Conservation (phyloP, 176 grass and related monocot species). For the Triticum aestivum region DNA sequence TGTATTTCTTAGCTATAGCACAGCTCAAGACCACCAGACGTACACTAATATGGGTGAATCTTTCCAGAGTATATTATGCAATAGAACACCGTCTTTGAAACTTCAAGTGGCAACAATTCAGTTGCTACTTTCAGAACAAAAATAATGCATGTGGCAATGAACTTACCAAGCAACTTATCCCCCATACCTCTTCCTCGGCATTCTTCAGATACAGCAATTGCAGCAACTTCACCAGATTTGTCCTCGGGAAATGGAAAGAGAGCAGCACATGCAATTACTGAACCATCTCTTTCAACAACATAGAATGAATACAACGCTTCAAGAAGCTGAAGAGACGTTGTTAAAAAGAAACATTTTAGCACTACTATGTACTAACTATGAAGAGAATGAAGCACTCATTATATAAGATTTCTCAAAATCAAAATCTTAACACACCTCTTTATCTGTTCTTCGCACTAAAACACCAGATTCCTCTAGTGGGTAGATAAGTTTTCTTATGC, state of each 20-base stretch:
- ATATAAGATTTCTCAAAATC: neutral
- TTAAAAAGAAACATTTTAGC: constrained; percentile 20
- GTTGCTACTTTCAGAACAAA: neutral
- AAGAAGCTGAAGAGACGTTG: constrained; percentile 61
- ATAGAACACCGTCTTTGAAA: neutral
- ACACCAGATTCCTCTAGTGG: constrained; percentile 84
- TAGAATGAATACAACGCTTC: constrained; percentile 66
- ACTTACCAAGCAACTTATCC: constrained; percentile 87
- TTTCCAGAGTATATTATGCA: neutral
- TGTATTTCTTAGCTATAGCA: neutral
- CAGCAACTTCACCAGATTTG: constrained; percentile 85
- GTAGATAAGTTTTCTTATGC: constrained; percentile 79
- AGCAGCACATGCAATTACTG: constrained; percentile 91
- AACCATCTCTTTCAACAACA: constrained; percentile 94
- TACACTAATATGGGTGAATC: neutral
- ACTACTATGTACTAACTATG: neutral
- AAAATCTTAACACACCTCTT: constrained; percentile 57
- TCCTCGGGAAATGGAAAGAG: constrained; percentile 76
- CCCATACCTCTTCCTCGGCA: constrained; percentile 86
- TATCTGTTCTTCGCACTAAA: constrained; percentile 68
- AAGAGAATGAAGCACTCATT: neutral
- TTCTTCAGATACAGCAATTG: constrained; percentile 89
- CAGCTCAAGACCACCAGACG: neutral
- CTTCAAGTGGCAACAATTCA: neutral
- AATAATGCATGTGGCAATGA: neutral